Evolutionary conservation across 78 protist genomes (phyloP).

Genomic region (Dictyostelium brefeldianum): DNA sequence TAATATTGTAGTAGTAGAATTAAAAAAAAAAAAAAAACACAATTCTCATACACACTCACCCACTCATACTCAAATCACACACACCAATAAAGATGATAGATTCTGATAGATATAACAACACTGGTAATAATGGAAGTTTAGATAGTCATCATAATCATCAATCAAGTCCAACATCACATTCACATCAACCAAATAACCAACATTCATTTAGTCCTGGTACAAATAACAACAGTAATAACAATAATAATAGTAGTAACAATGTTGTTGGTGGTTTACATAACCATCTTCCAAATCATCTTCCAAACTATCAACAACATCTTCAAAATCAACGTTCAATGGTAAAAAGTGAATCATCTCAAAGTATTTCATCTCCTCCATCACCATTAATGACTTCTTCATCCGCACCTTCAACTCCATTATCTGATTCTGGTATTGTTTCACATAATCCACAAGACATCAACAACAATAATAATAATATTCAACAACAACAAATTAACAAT

Average conservation of each 20-base stretch:
- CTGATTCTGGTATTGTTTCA: conserved; percentile 18
- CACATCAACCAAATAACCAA: conserved; percentile 10
- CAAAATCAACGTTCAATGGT: conserved; percentile 20
- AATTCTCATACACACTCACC: too few species aligned
- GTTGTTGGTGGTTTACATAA: neutral
- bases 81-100: neutral
- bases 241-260: neutral
- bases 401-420: conserved; percentile 31
- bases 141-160: neutral
- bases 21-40: neutral
- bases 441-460: neutral
- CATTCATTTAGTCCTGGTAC: neutral
- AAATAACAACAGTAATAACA: neutral
- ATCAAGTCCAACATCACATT: conserved; percentile 19
- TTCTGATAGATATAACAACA: neutral
- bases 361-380: conserved; percentile 18
- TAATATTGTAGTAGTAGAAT: too few species aligned
- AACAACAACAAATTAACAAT: neutral
- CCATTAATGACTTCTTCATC: conserved; percentile 11
- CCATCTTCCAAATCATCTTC: neutral
- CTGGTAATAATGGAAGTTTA: neutral
- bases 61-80: too few species aligned
- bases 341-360: conserved; percentile 20
- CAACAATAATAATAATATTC: neutral
- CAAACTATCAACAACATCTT: conserved; percentile 4